Evolutionary conservation across 1,139 yeast genomes (phyloP), one percentile per base, ranked within the genome.

Genomic region (Dujonia santamariae): DNA sequence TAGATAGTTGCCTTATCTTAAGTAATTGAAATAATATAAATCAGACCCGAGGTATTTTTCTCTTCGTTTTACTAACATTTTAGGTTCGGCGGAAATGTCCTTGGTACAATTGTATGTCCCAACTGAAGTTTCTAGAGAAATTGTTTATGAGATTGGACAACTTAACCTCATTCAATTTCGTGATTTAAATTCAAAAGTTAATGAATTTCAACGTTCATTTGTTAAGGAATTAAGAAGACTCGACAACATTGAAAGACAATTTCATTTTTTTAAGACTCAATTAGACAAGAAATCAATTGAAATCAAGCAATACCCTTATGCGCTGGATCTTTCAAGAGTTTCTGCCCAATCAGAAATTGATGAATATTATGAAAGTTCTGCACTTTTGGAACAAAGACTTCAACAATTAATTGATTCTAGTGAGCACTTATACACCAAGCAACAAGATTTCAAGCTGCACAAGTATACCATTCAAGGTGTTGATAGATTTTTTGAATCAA

Each of bases 41-140:
- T 7, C 25, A 11, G 12, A 22, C 12, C 12, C 13, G 11, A 16
- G 12, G 11, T 14, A 17, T 25, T 17, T 18, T 26, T 20, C 24
- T 13, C 18, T 19, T 4, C 13, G 15, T 9, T 23, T 9, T 42
- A 38, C 51, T 46, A 48, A 45, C 51, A 16, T 11, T 33, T 30
- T 43, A 63, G 68, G 69, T 53, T 83, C 92, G 34, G 92, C 92
- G 75, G 85, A 79, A 48, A 83, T 83, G 92, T 76, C 86, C 16
- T 72, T 81, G 56, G 76, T 82, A 29, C 86, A 83, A 53, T 59
- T 84, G 47, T 83, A 81, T 51, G 78, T 83, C 35, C 88, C 90
- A 2, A 67, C 80, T 18, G 94, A 84, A 56, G 74, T 78, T 17
- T 64, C 84, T 2, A 64, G 92, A 46, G 86, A 80, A 39, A 68